Evolutionary conservation across 306 rosid genomes (phyloP).

Genomic region (Cajanus cajan): DNA sequence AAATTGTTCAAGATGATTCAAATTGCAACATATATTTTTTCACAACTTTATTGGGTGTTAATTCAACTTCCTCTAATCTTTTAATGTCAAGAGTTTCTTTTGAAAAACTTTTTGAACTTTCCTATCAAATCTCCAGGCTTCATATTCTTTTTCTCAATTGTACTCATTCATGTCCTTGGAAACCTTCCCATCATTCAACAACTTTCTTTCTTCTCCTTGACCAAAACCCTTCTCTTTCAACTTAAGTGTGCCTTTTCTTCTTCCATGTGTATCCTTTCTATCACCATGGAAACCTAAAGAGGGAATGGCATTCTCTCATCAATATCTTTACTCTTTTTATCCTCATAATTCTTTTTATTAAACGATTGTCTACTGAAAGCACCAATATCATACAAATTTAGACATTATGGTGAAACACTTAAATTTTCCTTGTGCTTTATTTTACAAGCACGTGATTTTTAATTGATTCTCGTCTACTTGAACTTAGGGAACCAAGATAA

Average conservation of each 20-base stretch:
- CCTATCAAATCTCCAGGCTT: conserved; percentile 36
- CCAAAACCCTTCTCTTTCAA: conserved; percentile 36
- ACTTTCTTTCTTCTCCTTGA: conserved; percentile 28
- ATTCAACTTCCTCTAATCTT: conserved; percentile 32
- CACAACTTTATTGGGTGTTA: conserved; percentile 31
- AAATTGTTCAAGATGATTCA: conserved; percentile 43
- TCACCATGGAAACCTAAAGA: conserved; percentile 27
- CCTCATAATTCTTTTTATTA: conserved; percentile 41
- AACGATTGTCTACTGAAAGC: conserved; percentile 55
- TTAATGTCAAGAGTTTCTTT: conserved; percentile 38
- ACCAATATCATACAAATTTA: conserved; percentile 40
- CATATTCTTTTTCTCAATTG: conserved; percentile 39
- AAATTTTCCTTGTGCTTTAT: conserved; percentile 35
- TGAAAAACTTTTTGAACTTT: conserved; percentile 40
- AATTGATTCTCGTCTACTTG: conserved; percentile 50
- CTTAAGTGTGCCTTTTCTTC: conserved; percentile 38
- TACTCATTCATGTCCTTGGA: conserved; percentile 16
- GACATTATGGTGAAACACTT: conserved; percentile 36
- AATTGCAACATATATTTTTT: conserved; percentile 36
- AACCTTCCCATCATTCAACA: conserved; percentile 32
- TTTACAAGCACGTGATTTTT: conserved; percentile 45
- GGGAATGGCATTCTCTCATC: conserved; percentile 37
- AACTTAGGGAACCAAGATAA: conserved; percentile 79
- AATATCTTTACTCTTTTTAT: conserved; percentile 31
- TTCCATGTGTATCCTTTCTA: conserved; percentile 30